Evolutionary conservation across 805 yeast species (phyloP).

Genomic region (Ogataea parapolymorpha): DNA sequence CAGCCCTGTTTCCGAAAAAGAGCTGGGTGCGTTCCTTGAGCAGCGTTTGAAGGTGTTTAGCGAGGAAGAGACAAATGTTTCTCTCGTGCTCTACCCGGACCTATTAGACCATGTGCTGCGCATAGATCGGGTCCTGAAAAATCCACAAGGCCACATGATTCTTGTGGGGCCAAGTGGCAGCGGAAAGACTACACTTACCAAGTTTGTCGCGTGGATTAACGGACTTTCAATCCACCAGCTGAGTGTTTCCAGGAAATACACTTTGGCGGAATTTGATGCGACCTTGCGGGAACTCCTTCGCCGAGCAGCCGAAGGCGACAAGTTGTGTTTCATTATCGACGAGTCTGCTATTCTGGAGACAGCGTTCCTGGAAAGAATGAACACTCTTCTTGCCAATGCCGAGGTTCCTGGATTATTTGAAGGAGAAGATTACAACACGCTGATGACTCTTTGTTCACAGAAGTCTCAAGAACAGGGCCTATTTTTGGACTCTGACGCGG

Average conservation of each 20-base stretch:
- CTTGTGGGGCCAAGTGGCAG: constrained; percentile 78
- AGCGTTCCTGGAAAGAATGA: constrained; percentile 85
- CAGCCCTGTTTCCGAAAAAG: constrained; percentile 47
- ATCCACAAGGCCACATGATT: constrained; percentile 87
- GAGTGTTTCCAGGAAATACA: constrained; percentile 50
- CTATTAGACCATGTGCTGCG: constrained; percentile 71
- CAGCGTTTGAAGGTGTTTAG: constrained; percentile 68
- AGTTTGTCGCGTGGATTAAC: constrained; percentile 90
- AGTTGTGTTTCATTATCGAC: constrained; percentile 69
- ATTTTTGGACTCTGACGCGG: constrained; percentile 63
- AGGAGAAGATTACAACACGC: constrained; percentile 57
- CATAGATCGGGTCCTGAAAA: constrained; percentile 77
- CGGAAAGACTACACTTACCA: constrained; percentile 73
- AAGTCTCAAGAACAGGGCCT: constrained; percentile 59
- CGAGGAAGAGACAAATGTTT: constrained; percentile 69
- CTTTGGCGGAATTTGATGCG: constrained; percentile 62
- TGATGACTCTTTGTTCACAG: constrained; percentile 55
- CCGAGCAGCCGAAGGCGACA: constrained; percentile 51
- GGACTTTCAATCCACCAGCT: constrained; percentile 65
- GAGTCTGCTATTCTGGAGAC: constrained; percentile 76
- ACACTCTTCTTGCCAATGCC: constrained; percentile 87
- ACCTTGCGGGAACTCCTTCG: constrained; percentile 54
- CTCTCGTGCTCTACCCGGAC: constrained; percentile 63
- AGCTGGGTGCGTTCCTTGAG: constrained; percentile 50
- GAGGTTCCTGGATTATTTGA: constrained; percentile 88